Evolutionary conservation across 352 stramenopile genomes (phyloP).

Genomic region (Proteromonas lacertae): DNA sequence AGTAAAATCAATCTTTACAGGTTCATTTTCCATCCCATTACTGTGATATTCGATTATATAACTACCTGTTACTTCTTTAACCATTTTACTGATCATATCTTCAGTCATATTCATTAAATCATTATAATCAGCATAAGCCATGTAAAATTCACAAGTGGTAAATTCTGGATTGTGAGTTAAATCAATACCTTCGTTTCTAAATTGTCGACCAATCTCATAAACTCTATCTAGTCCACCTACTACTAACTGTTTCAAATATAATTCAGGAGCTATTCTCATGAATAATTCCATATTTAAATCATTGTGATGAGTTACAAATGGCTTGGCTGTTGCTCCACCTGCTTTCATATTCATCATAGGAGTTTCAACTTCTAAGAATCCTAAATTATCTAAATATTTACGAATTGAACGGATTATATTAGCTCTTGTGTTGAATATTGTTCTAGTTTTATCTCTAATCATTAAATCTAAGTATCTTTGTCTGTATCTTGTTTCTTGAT

Average conservation of each 20-base stretch:
- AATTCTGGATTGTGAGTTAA: constrained; percentile 95
- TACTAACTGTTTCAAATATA: constrained; percentile 39
- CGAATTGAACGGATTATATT: constrained; percentile 46
- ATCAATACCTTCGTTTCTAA: constrained; percentile 92
- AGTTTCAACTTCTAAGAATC: constrained; percentile 92
- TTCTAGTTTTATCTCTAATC: constrained; percentile 52
- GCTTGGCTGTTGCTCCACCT: constrained; percentile 71
- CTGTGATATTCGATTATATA: constrained; percentile 8
- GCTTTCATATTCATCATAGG: constrained; percentile 56
- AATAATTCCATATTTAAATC: constrained; percentile 57
- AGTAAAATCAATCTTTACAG: constrained; percentile 61
- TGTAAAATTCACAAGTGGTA: constrained; percentile 89
- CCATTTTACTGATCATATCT: constrained; percentile 12
- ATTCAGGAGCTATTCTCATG: constrained; percentile 77
- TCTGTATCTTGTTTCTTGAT: constrained; percentile 80
- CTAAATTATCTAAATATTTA: constrained; percentile 30
- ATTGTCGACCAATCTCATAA: constrained; percentile 90
- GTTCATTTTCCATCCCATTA: constrained; percentile 36
- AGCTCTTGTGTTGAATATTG: constrained; percentile 60
- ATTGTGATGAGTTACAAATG: constrained; percentile 89
- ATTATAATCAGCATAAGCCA: constrained; percentile 87
- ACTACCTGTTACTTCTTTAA: constrained; percentile 36
- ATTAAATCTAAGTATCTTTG: constrained; percentile 94
- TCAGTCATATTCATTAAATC: constrained; percentile 54
- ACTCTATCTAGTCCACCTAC: constrained; percentile 86